Evolutionary conservation across 2,329 filamentous ascomycete species (phyloP).

Genomic region (Leptoxyphium fumago): DNA sequence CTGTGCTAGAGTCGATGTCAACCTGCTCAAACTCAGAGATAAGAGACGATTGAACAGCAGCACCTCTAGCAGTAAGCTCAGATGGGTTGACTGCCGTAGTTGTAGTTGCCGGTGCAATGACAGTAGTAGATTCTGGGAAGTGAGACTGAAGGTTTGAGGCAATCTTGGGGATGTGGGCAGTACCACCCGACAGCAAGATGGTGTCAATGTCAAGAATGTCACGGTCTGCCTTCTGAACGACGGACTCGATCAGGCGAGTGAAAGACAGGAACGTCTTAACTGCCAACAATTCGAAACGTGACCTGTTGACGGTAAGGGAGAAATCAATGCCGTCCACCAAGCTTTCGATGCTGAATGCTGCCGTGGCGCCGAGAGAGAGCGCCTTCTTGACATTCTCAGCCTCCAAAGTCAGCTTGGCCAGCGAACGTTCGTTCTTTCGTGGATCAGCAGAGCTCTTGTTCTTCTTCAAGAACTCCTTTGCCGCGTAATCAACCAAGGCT

Average conservation of each 20-base stretch:
- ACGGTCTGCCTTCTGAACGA: slow-evolving; percentile 79
- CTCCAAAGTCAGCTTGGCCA: slow-evolving; percentile 88
- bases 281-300: slow-evolving; percentile 79
- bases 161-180: slow-evolving; percentile 85
- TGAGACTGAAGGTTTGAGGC: slow-evolving; percentile 63
- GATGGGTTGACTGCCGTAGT: slow-evolving; percentile 78
- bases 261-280: slow-evolving; percentile 81
- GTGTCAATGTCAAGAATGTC: slow-evolving; percentile 89
- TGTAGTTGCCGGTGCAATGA: slow-evolving; percentile 72
- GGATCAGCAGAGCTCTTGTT: slow-evolving; percentile 63
- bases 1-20: slow-evolving; percentile 90
- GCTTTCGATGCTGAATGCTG: slow-evolving; percentile 84
- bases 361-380: slow-evolving; percentile 73
- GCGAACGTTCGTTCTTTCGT: slow-evolving; percentile 59
- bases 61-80: slow-evolving; percentile 75
- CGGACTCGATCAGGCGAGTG: slow-evolving; percentile 69
- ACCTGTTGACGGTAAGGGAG: slow-evolving; percentile 77
- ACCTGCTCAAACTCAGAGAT: slow-evolving; percentile 88
- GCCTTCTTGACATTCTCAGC: slow-evolving; percentile 85
- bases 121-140: slow-evolving; percentile 65
- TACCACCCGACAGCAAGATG: slow-evolving; percentile 84
- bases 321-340: slow-evolving; percentile 83
- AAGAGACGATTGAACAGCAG: slow-evolving; percentile 85
- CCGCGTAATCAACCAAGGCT: slow-evolving; percentile 86
- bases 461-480: slow-evolving; percentile 98